Evolutionary conservation across 495 filamentous ascomycete genomes (phyloP).

Genomic region (Cladorrhinum samala): DNA sequence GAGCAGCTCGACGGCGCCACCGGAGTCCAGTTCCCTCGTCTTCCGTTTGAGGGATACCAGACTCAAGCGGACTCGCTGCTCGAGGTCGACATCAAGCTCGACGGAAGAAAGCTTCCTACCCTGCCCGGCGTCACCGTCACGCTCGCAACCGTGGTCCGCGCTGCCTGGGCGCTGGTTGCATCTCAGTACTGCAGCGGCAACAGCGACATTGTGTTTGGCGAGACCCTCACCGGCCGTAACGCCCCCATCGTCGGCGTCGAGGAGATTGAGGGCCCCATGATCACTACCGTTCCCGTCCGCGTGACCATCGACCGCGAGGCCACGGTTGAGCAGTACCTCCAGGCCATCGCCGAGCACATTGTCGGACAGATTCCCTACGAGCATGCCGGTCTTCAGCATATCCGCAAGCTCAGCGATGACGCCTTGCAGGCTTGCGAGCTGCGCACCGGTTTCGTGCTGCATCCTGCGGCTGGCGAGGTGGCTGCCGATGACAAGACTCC

Average conservation of each 20-base stretch:
- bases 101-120: slow-evolving; percentile 4
- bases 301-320: slow-evolving; percentile 15
- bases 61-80: slow-evolving; percentile 5
- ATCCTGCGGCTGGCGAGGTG: slow-evolving; percentile 31
- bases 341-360: slow-evolving; percentile 47
- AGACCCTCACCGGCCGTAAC: slow-evolving; percentile 39
- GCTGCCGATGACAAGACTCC: slow-evolving; percentile 32
- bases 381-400: slow-evolving; percentile 65
- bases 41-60: slow-evolving; percentile 15
- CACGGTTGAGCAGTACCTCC: slow-evolving; percentile 30
- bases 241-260: slow-evolving; percentile 42
- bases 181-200: slow-evolving; percentile 32
- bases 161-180: slow-evolving; percentile 39
- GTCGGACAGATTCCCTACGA: slow-evolving; percentile 54
- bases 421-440: slow-evolving; percentile 60
- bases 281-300: slow-evolving; percentile 55
- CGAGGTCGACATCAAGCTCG: slow-evolving; percentile 6
- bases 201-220: slow-evolving; percentile 37
- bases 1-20: slow-evolving; percentile 8
- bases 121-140: slow-evolving; percentile 13
- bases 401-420: slow-evolving; percentile 54
- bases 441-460: slow-evolving; percentile 39
- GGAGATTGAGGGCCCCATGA: slow-evolving; percentile 44
- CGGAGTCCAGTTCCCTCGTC: slow-evolving; percentile 17
- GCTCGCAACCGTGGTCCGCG: slow-evolving; percentile 31